Percentiles rank a stretch among this genome's conserved stretches.
Evolutionary conservation across 2,329 filamentous ascomycete genomes (phyloP).

Genomic region (Aspergillus sp.): DNA sequence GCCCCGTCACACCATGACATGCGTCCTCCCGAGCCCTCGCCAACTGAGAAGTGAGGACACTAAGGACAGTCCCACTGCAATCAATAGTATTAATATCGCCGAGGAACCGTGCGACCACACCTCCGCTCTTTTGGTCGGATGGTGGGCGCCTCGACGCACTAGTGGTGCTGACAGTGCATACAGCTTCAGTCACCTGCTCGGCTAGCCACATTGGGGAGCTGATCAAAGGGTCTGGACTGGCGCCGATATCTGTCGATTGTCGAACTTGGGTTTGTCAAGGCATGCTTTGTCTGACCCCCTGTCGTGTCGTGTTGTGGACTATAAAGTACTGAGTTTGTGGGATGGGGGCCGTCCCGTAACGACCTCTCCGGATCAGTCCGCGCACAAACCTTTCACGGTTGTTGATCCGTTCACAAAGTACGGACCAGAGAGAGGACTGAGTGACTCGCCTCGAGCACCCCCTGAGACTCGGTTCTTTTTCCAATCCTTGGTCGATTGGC

Average conservation of each 20-base stretch:
- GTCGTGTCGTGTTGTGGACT: no score
- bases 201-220: constrained; percentile 14
- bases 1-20: constrained; percentile 3
- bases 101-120: constrained; percentile 7
- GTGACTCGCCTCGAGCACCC: background rate
- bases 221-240: constrained; percentile 11
- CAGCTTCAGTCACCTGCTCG: constrained; percentile 21
- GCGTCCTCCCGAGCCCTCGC: background rate
- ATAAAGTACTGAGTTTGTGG: no score
- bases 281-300: background rate
- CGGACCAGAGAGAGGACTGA: background rate
- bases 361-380: background rate
- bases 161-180: constrained; percentile 23
- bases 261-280: no score
- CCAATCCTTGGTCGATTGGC: background rate
- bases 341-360: background rate
- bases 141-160: constrained; percentile 15
- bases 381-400: background rate
- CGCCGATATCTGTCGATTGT: no score
- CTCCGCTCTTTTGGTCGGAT: background rate
- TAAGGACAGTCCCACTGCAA: background rate
- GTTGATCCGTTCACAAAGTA: constrained; percentile 7
- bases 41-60: background rate
- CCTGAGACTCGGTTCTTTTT: background rate
- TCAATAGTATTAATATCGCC: constrained; percentile 3